phyloP scores from a whole-genome alignment of 768 basidiomycete species.

The Trametes punicea region DNA sequence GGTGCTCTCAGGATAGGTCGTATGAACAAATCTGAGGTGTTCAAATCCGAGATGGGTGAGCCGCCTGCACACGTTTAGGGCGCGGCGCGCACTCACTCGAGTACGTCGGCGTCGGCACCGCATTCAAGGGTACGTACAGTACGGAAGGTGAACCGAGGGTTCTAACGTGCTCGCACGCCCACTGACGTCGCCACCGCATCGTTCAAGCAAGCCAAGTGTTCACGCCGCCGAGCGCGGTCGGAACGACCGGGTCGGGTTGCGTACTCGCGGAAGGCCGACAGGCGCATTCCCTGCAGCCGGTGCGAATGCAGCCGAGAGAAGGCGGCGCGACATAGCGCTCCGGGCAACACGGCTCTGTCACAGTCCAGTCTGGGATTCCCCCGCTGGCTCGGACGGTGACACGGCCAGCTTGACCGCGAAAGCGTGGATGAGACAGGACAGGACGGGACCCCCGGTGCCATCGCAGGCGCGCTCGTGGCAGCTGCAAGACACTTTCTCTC shows the following conservation, averaged over 20 bases:
- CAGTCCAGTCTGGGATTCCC: neutral
- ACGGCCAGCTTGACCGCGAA: too few relatives aligned
- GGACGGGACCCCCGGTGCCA: neutral
- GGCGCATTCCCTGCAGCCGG: neutral
- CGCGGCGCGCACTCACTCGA: neutral
- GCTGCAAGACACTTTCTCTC: conserved; percentile 8
- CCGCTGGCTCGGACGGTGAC: too few relatives aligned
- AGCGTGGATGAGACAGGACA: too few relatives aligned
- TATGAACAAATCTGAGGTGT: too few relatives aligned
- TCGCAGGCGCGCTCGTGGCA: neutral
- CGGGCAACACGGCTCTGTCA: neutral
- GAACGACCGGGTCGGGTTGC: conserved; percentile 1
- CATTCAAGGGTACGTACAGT: neutral
- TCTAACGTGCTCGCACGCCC: neutral
- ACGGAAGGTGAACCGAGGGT: conserved; percentile 3
- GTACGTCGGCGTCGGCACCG: neutral
- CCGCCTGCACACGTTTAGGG: neutral
- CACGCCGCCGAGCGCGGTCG: conserved; percentile 8
- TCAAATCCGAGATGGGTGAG: too few relatives aligned
- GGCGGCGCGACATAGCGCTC: neutral
- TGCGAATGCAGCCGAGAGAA: neutral
- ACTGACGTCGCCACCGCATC: neutral
- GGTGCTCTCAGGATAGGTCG: too few relatives aligned
- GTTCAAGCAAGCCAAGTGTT: neutral
- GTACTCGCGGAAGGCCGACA: conserved; percentile 7